These are phyloP conservation scores for Gentiana macrophylla DNA, from an alignment of 257 asterid species.

Conservation along the genomic window DNA sequence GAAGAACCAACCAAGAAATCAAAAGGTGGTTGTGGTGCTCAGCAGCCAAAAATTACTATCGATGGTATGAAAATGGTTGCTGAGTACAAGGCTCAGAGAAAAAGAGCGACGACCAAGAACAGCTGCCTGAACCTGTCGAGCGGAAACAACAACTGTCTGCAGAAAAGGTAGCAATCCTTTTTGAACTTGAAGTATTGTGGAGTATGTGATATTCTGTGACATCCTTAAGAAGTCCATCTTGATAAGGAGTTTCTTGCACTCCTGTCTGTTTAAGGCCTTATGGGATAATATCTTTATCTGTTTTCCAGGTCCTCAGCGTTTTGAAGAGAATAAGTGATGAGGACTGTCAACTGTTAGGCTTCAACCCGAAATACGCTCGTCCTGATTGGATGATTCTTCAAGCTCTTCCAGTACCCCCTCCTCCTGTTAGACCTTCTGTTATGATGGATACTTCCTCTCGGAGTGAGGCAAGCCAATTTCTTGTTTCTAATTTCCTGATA, in stretches of 20 bases:
- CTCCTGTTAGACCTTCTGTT: slow-evolving; percentile 98
- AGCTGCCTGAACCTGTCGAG: slow-evolving; percentile 96
- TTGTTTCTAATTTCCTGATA: slow-evolving; percentile 9
- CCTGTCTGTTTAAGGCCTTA: neutral
- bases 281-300: slow-evolving; percentile 2
- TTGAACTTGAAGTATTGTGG: slow-evolving; percentile 1
- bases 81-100: slow-evolving; percentile 67
- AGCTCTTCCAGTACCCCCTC: slow-evolving; percentile 98
- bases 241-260: neutral
- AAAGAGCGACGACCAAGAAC: slow-evolving; percentile 82
- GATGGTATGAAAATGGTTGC: slow-evolving; percentile 99
- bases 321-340: slow-evolving; percentile 91
- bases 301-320: slow-evolving; percentile 75
- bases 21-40: slow-evolving; percentile 98
- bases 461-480: slow-evolving; percentile 69
- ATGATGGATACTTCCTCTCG: slow-evolving; percentile 99
- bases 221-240: too few species aligned
- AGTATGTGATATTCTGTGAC: too few species aligned
- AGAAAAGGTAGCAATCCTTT: slow-evolving; percentile 45
- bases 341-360: slow-evolving; percentile 70
- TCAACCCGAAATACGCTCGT: slow-evolving; percentile 88
- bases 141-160: slow-evolving; percentile 84
- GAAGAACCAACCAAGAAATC: slow-evolving; percentile 71
- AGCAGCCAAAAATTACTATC: slow-evolving; percentile 84
- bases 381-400: slow-evolving; percentile 99